A percentile compares a stretch with the other conserved stretches of the same genome.
phyloP scores from a whole-genome alignment of 805 yeast genomes.

The Lachancea fermentati region DNA sequence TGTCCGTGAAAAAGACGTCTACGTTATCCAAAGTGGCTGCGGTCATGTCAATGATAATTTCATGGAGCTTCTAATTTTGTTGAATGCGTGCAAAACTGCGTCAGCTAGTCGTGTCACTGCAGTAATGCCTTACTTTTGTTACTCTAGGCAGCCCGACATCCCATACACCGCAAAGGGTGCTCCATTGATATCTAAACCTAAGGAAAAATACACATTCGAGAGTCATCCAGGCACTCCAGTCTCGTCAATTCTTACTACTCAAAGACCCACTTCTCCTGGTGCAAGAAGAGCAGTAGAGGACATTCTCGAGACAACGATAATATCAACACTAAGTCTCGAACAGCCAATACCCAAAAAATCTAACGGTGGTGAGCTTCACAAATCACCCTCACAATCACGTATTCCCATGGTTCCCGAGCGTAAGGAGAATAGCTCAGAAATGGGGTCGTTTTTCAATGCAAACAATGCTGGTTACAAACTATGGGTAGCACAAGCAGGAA shows the following conservation, averaged over 20 bases:
- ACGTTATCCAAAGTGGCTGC: slow-evolving; percentile 78
- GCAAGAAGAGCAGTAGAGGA: neutral
- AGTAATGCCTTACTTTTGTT: slow-evolving; percentile 89
- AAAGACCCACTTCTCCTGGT: slow-evolving; percentile 16
- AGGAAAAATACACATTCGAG: slow-evolving; percentile 42
- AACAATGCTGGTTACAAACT: slow-evolving; percentile 71
- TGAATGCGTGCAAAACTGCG: slow-evolving; percentile 90
- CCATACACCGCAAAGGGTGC: slow-evolving; percentile 78
- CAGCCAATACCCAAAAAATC: slow-evolving; percentile 9
- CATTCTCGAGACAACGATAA: slow-evolving; percentile 1
- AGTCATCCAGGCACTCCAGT: slow-evolving; percentile 50
- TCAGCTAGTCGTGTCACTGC: slow-evolving; percentile 86
- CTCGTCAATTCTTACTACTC: slow-evolving; percentile 19
- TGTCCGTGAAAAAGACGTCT: slow-evolving; percentile 94
- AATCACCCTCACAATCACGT: slow-evolving; percentile 25
- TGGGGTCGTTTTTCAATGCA: slow-evolving; percentile 33
- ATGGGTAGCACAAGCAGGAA: slow-evolving; percentile 96
- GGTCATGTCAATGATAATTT: slow-evolving; percentile 86
- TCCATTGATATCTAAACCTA: slow-evolving; percentile 43
- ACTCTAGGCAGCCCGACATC: slow-evolving; percentile 92
- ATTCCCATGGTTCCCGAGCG: slow-evolving; percentile 35
- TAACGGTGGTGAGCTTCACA: slow-evolving; percentile 11
- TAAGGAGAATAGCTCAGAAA: slow-evolving; percentile 19
- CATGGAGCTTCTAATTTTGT: slow-evolving; percentile 73
- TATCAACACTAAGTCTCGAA: slow-evolving; percentile 11